phyloP scores from a whole-genome alignment of 176 grass and related monocot genomes.

The Otatea glauca region DNA sequence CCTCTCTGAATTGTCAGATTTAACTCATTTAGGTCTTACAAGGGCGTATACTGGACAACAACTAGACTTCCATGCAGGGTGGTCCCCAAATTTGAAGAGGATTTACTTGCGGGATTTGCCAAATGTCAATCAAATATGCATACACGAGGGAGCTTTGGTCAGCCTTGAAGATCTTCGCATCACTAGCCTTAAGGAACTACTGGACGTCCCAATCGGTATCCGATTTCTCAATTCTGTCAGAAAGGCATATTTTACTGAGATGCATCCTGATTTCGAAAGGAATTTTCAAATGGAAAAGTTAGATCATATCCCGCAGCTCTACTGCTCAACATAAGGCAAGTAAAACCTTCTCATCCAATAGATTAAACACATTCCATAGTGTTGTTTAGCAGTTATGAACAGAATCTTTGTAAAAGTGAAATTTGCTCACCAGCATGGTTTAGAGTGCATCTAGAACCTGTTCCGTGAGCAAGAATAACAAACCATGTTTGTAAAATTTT shows the following conservation, averaged over 20 bases:
- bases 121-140: conserved; percentile 44
- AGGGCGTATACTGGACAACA: conserved; percentile 31
- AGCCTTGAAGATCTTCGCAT: conserved; percentile 41
- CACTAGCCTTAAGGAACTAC: conserved; percentile 42
- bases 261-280: conserved; percentile 44
- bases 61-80: conserved; percentile 35
- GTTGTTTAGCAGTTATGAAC: not conserved
- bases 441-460: not conserved
- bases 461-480: not conserved
- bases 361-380: not conserved
- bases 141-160: conserved; percentile 43
- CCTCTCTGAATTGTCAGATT: conserved; percentile 41
- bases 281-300: conserved; percentile 32
- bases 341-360: not conserved
- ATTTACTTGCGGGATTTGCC: conserved; percentile 17
- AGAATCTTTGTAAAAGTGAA: not conserved
- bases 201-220: conserved; percentile 43
- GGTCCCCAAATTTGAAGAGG: conserved; percentile 38
- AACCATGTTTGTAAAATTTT: not conserved
- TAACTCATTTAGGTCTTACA: conserved; percentile 43
- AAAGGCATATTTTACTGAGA: conserved; percentile 42
- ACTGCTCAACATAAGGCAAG: conserved; percentile 35
- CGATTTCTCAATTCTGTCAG: conserved; percentile 46
- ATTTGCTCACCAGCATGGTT: not conserved
- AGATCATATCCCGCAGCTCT: conserved; percentile 34